phyloP scores from a whole-genome alignment of 108 stramenopile species.

The Pseudonitzschia delicatissima region DNA sequence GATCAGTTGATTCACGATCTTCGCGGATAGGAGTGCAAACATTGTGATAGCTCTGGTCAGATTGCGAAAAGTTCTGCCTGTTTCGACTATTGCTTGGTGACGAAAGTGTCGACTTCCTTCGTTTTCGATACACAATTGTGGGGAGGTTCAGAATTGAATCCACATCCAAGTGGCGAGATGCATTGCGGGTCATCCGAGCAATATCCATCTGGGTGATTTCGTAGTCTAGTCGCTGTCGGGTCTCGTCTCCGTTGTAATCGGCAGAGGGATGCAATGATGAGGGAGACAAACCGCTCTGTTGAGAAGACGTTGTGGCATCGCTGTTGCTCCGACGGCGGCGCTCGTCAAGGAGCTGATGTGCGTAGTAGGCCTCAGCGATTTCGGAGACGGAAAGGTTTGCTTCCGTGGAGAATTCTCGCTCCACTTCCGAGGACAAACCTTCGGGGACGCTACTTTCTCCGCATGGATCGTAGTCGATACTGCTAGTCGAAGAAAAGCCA shows the following conservation, averaged over 20 bases:
- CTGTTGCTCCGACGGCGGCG: neutral
- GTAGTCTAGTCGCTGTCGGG: conserved; percentile 51
- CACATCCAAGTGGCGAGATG: conserved; percentile 65
- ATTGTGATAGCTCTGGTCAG: conserved; percentile 1
- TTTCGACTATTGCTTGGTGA: neutral
- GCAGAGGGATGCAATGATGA: neutral
- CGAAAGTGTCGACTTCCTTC: neutral
- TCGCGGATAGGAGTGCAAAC: conserved; percentile 11
- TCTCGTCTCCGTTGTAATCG: neutral
- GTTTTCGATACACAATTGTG: conserved; percentile 50
- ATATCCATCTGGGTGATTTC: conserved; percentile 80
- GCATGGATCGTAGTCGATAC: neutral
- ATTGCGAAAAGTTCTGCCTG: neutral
- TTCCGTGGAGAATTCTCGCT: conserved; percentile 2
- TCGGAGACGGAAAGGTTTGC: conserved; percentile 29
- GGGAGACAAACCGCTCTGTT: neutral
- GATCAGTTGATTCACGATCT: neutral
- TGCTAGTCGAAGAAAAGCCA: conserved; percentile 1
- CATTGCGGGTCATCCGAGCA: conserved; percentile 67
- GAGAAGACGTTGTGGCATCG: neutral
- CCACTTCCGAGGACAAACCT: neutral
- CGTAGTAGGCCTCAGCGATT: conserved; percentile 51
- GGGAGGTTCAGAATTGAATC: conserved; percentile 59
- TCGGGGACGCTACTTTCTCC: neutral
- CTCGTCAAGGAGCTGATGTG: conserved; percentile 34